Evolutionary conservation across 768 basidiomycete species (phyloP).

Genomic region (Scleroderma bovista): DNA sequence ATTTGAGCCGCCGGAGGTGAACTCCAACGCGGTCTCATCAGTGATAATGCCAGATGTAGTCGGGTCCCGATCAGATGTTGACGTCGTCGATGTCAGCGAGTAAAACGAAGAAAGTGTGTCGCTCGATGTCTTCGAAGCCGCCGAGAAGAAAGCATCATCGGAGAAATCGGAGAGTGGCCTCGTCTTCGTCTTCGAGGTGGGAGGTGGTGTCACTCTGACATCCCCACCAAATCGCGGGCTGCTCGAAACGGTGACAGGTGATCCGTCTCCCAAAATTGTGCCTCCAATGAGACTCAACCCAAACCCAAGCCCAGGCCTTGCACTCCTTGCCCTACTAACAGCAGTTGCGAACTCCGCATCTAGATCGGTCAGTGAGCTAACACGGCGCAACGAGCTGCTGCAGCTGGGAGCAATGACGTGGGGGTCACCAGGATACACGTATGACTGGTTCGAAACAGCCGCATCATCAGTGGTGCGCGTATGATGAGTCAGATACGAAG

Average conservation of each 20-base stretch:
- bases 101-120: constrained; percentile 32
- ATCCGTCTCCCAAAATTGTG: no score
- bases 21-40: no score
- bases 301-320: constrained; percentile 37
- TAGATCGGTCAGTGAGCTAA: no score
- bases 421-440: constrained; percentile 67
- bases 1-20: constrained; percentile 32
- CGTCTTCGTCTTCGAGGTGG: no score
- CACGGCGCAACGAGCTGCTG: constrained; percentile 48
- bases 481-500: no score
- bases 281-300: no score
- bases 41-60: no score
- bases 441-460: constrained; percentile 58
- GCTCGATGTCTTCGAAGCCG: constrained; percentile 31
- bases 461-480: no score
- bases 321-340: constrained; percentile 35
- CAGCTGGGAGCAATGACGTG: constrained; percentile 68
- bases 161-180: no score
- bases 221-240: no score
- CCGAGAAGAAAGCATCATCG: constrained; percentile 44
- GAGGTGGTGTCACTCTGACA: no score
- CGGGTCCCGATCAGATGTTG: constrained; percentile 24
- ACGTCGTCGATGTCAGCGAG: constrained; percentile 30
- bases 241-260: no score
- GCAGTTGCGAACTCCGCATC: constrained; percentile 51